Base-by-base conservation (phyloP, 495 filamentous ascomycete species). In the Penicillium coffeae region DNA sequence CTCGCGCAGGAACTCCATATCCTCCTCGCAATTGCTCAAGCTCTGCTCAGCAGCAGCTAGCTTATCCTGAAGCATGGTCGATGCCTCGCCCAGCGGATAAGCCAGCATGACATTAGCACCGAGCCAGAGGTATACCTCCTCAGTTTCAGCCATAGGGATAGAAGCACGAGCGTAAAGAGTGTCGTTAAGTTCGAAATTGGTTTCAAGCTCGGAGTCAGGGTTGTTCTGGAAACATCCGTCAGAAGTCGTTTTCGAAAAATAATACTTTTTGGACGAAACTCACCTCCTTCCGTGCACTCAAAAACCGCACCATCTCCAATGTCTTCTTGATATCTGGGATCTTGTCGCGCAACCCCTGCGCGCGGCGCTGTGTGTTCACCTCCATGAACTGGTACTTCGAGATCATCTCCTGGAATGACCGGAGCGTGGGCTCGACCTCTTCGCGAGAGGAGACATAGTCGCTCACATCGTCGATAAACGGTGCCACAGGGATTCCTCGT, bases 351-450 rank as follows among this genome's bases (percentile, higher is more conserved):
- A 97, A 71, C 13, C 90, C 89, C 9, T 76, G 77, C n/a, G 85
- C 84, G 38, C 93, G 82, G 40, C 87, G 76, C 58, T 92, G 84
- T 20, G 88, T 88, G 71, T 96, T 97, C 57, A 85, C 77, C 74
- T 97, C 90, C 93, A 98, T 98, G 72, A 96, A 98, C 67, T 97
- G 94, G 73, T 98, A 98, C 77, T 98, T 97, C 45, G 92, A 90
- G 56, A 98, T 97, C 94, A 98, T 95, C 76, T 98, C 93, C 68
- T 97, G 93, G 68, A 98, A 97, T 60, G 79, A 90, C 63, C 87
- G 85, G 58, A 98, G 76, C 20, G 90, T 95, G 18, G 80, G 72
- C 65, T 97, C 93, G 53, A 97, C 93, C 48, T 97, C 89, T 3
- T 79, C 82, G 16, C 92, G 83, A 8, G 85, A 82, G 50, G 89